phyloP scores from a whole-genome alignment of 2,329 filamentous ascomycete species.

The Falciphora oryzae region DNA sequence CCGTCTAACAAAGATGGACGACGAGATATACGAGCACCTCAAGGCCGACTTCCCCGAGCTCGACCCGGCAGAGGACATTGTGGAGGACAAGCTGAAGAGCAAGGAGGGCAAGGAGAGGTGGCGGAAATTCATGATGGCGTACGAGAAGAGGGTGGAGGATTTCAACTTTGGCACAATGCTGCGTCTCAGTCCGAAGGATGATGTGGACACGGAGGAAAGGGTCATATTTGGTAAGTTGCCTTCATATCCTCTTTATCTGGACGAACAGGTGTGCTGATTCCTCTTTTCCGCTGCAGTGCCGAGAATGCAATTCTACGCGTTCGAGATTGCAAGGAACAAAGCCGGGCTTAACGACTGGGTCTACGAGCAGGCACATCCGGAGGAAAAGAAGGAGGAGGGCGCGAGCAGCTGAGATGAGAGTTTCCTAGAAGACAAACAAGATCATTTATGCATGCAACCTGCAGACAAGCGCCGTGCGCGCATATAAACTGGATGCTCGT shows the following conservation, averaged over 20 bases:
- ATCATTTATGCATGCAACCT: not conserved
- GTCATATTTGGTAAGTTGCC: conserved; percentile 67
- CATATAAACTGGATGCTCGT: not conserved
- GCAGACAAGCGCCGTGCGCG: no score
- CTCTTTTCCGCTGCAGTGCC: conserved; percentile 34
- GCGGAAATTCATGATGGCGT: conserved; percentile 89
- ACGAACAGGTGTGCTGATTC: conserved; percentile 10
- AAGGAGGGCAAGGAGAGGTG: conserved; percentile 89
- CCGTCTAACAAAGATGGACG: conserved; percentile 87
- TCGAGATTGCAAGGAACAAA: conserved; percentile 61
- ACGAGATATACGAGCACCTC: conserved; percentile 90
- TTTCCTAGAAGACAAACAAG: not conserved
- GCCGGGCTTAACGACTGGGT: conserved; percentile 95
- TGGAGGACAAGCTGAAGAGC: conserved; percentile 98
- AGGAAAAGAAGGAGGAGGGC: conserved; percentile 30
- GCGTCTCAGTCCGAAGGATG: conserved; percentile 67
- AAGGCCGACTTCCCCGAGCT: conserved; percentile 87
- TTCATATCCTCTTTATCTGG: not conserved
- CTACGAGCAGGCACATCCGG: conserved; percentile 72
- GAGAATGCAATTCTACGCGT: conserved; percentile 51
- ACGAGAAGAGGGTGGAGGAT: conserved; percentile 93
- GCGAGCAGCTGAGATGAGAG: conserved; percentile 2
- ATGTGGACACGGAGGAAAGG: conserved; percentile 84
- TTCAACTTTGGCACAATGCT: conserved; percentile 98
- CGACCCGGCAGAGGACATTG: conserved; percentile 70